Evolutionary conservation across 2,329 filamentous ascomycete species (phyloP).

Genomic region (Rugonectria rugulosa): DNA sequence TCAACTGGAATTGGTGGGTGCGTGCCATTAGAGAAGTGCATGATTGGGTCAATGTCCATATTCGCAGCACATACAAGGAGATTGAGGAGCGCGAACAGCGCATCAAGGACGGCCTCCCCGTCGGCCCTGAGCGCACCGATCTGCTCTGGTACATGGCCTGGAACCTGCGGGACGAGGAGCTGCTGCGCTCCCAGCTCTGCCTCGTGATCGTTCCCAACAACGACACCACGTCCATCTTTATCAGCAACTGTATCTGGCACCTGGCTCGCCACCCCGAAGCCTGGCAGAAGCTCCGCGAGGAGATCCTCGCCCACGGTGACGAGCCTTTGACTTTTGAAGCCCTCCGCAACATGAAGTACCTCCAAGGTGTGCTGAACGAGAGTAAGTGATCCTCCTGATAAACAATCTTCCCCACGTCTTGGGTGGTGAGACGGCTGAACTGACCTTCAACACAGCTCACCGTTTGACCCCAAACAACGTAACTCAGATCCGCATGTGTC

Average conservation of each 20-base stretch:
- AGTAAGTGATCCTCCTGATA: slow-evolving; percentile 17
- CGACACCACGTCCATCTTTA: slow-evolving; percentile 28
- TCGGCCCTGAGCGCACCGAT: slow-evolving; percentile 21
- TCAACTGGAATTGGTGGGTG: slow-evolving; percentile 30
- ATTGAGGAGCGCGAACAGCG: slow-evolving; percentile 25
- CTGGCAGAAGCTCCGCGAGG: slow-evolving; percentile 25
- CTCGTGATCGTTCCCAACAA: slow-evolving; percentile 28
- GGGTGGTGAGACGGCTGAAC: background rate
- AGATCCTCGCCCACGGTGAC: slow-evolving; percentile 18
- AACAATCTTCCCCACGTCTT: background rate
- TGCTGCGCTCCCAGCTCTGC: slow-evolving; percentile 24
- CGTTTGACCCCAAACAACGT: slow-evolving; percentile 28
- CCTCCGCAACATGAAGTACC: slow-evolving; percentile 24
- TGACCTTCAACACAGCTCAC: slow-evolving; percentile 12
- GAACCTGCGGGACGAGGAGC: slow-evolving; percentile 17
- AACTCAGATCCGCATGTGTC: slow-evolving; percentile 21
- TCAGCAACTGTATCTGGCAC: slow-evolving; percentile 23
- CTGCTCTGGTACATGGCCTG: slow-evolving; percentile 28
- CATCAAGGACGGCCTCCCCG: slow-evolving; percentile 20
- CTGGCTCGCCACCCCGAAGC: slow-evolving; percentile 22
- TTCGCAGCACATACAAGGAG: slow-evolving; percentile 21
- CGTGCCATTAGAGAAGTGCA: slow-evolving; percentile 25
- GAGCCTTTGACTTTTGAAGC: slow-evolving; percentile 27
- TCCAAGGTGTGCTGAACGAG: slow-evolving; percentile 26
- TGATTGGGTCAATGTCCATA: slow-evolving; percentile 25